Evolutionary conservation across 2,329 filamentous ascomycete genomes (phyloP).

Genomic region (Beauveria rudraprayagi): DNA sequence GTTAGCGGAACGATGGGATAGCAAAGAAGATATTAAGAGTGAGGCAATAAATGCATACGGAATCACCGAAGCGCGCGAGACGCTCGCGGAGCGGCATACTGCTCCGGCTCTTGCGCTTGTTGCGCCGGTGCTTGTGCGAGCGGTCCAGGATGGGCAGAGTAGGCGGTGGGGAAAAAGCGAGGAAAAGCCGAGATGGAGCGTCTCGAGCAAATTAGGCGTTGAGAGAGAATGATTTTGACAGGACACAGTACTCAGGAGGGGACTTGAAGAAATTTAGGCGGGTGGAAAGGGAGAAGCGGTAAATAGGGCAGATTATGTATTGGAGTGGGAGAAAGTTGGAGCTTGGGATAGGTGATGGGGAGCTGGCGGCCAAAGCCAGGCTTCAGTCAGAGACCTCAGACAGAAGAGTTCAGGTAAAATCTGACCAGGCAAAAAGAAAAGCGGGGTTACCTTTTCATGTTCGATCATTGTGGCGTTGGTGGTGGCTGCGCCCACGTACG

Average conservation of each 20-base stretch:
- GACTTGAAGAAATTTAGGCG: not conserved
- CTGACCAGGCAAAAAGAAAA: not conserved
- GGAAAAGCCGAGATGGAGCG: not conserved
- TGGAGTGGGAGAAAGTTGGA: not conserved
- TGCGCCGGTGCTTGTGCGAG: not conserved
- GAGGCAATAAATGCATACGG: slow-evolving; percentile 24
- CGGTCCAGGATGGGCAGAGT: slow-evolving; percentile 2
- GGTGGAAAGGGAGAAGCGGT: not conserved
- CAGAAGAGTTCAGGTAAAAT: not conserved
- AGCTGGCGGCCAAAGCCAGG: not conserved
- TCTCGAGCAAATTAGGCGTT: not conserved
- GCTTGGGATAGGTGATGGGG: not conserved
- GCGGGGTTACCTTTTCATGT: not conserved
- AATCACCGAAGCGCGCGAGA: slow-evolving; percentile 40
- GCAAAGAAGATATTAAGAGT: not conserved
- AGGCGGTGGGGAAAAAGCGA: not conserved
- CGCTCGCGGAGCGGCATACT: slow-evolving; percentile 33
- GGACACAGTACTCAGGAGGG: not conserved
- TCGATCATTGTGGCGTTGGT: no score
- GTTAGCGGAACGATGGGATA: not conserved
- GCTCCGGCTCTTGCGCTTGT: slow-evolving; percentile 14
- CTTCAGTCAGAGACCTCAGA: not conserved
- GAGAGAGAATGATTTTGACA: not conserved
- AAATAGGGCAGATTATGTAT: not conserved
- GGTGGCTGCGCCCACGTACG: no score